Evolutionary conservation across 2,329 filamentous ascomycete genomes (phyloP), one percentile per base, ranked within the genome.

Genomic region (Sclerotinia borealis): DNA sequence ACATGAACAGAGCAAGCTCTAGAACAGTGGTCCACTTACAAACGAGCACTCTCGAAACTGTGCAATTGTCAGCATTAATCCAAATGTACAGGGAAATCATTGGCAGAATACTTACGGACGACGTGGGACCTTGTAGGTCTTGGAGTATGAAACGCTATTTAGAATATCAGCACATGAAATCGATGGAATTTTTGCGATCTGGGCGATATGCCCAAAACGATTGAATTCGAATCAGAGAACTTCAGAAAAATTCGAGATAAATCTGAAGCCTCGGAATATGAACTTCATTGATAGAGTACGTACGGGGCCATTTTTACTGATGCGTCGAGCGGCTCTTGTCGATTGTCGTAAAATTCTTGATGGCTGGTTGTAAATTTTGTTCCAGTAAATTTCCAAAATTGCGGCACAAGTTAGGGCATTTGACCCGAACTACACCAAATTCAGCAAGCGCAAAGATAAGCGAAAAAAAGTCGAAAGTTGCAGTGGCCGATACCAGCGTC

Each of bases 21-120:
- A 86, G 85, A 88, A 96, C 90, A 98, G 90, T 98, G 95, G 93
- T 90, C 92, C 88, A 96, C 93, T 91, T 90, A 98, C 95, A 99
- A 88, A 90, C 95, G 95, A 85, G 95, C 95, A 83, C 93, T 93
- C 91, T 98, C 95, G 87, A 96, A 98, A 79, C 95, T 83, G 83
- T 72, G 64, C 64, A 63, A 58, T 60, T 64, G 72, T 82, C 75
- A 82, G 79, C 70, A 68, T 51, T 45, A 63, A 31, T 17, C 13
- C 9, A n/a, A 47, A 41, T 52, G 11, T 5, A 13, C 39, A 7
- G 4, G n/a, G n/a, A 31, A 31, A 29, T 58, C 5, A 8, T 13
- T 39, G 13, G 5, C 3, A 7, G 4, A 6, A 31, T 29, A 72
- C 72, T 69, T 65, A 73, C 70, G 93, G 84, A 62, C 93, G 90